A percentile compares a stretch with the other conserved stretches of the same genome.
Conservation (phyloP, 2,329 filamentous ascomycete genomes). For the Aspergillus intermedius region DNA sequence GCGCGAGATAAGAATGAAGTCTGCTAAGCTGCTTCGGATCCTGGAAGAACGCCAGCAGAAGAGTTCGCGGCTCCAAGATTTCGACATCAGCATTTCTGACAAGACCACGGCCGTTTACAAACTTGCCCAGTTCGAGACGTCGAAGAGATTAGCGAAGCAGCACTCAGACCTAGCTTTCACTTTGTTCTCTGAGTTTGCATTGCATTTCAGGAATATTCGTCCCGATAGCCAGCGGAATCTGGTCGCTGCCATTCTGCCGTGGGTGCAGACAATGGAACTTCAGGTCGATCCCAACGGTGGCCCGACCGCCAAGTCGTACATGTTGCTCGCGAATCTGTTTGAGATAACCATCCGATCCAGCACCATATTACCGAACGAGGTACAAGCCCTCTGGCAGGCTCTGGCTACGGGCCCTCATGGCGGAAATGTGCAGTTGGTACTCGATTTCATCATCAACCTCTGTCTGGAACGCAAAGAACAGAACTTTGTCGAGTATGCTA, state of each 20-base stretch:
- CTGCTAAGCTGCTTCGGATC: conserved; percentile 69
- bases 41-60: conserved; percentile 77
- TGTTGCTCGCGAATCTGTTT: conserved; percentile 86
- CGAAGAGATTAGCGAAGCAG: conserved; percentile 78
- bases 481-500: conserved; percentile 96
- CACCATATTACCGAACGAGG: conserved; percentile 84
- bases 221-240: conserved; percentile 84
- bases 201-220: conserved; percentile 83
- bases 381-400: conserved; percentile 95
- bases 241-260: conserved; percentile 87
- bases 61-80: conserved; percentile 89
- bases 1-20: conserved; percentile 81
- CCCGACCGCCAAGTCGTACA: conserved; percentile 85
- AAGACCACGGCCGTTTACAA: conserved; percentile 99
- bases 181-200: conserved; percentile 91
- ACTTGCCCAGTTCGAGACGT: conserved; percentile 92
- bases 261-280: conserved; percentile 91
- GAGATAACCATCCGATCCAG: conserved; percentile 94
- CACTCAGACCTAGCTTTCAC: conserved; percentile 85
- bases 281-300: conserved; percentile 87
- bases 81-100: conserved; percentile 96
- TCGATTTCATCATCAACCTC: conserved; percentile 93
- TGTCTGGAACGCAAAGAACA: conserved; percentile 92
- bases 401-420: conserved; percentile 86
- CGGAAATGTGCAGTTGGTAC: conserved; percentile 86